These are phyloP conservation scores for Plasmodium falciparum DNA, from an alignment of 169 alveolate species.

Conservation along the genomic window DNA sequence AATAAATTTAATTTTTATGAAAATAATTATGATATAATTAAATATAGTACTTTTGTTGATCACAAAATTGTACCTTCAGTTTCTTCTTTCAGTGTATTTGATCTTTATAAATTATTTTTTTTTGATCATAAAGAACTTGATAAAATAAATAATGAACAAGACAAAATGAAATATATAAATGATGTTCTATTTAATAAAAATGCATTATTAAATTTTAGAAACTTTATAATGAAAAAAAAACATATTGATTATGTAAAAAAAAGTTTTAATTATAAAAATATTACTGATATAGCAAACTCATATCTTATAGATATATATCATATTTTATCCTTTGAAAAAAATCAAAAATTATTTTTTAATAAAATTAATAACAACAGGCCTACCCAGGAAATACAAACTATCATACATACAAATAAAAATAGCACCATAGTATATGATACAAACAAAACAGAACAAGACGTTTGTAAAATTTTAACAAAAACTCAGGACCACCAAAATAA, in stretches of 20 bases:
- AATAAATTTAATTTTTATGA: constrained; percentile 9
- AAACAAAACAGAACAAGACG: neutral
- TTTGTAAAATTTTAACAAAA: neutral
- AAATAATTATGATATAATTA: neutral
- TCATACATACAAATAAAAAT: neutral
- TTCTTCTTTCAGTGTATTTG: constrained; percentile 31
- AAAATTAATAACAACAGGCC: neutral
- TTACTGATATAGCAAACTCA: neutral
- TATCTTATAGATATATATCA: constrained; percentile 17
- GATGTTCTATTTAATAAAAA: constrained; percentile 7
- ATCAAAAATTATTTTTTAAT: constrained; percentile 11
- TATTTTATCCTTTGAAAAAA: constrained; percentile 27
- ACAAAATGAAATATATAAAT: constrained; percentile 8
- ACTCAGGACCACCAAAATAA: too few relatives aligned
- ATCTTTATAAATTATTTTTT: constrained; percentile 40
- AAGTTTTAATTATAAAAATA: neutral
- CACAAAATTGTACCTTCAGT: neutral
- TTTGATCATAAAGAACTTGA: constrained; percentile 4
- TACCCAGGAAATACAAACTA: constrained; percentile 16
- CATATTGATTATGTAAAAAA: constrained; percentile 35
- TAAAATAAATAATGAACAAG: constrained; percentile 3
- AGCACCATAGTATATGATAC: neutral
- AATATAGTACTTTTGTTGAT: neutral
- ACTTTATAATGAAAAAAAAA: constrained; percentile 20
- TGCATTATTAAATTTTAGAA: constrained; percentile 13